These are phyloP conservation scores for Hevea brasiliensis DNA, from an alignment of 345 rosid genomes.

Conservation along the genomic window DNA sequence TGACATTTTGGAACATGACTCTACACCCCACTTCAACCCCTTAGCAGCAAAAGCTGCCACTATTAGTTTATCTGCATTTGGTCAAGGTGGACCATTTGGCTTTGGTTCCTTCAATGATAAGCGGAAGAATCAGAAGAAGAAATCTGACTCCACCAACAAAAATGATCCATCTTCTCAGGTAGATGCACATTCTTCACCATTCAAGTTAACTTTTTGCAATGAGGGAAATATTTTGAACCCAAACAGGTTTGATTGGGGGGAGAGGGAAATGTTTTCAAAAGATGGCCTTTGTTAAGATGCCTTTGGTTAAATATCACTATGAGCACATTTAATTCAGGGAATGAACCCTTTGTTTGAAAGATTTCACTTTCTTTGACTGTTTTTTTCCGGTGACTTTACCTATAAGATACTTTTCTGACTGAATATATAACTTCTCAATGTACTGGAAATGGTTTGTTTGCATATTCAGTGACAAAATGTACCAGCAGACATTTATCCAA, in stretches of 20 bases:
- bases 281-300: not conserved
- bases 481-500: not conserved
- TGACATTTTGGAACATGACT: conserved; percentile 31
- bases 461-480: not conserved
- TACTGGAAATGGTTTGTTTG: not conserved
- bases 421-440: not conserved
- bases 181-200: conserved; percentile 9
- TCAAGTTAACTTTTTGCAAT: not conserved
- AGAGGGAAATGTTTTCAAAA: not conserved
- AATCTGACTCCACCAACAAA: conserved; percentile 51
- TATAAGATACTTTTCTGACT: not conserved
- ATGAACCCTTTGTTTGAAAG: not conserved
- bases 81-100: conserved; percentile 72
- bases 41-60: conserved; percentile 67
- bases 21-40: conserved; percentile 65
- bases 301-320: not conserved
- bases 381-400: not conserved
- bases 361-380: not conserved
- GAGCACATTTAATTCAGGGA: not conserved
- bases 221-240: not conserved
- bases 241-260: not conserved
- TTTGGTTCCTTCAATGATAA: conserved; percentile 66
- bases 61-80: conserved; percentile 78
- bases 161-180: conserved; percentile 61
- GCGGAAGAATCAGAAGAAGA: conserved; percentile 64